Conservation (phyloP, 2,329 filamentous ascomycete genomes). For the Calcarisporium arbuscula region DNA sequence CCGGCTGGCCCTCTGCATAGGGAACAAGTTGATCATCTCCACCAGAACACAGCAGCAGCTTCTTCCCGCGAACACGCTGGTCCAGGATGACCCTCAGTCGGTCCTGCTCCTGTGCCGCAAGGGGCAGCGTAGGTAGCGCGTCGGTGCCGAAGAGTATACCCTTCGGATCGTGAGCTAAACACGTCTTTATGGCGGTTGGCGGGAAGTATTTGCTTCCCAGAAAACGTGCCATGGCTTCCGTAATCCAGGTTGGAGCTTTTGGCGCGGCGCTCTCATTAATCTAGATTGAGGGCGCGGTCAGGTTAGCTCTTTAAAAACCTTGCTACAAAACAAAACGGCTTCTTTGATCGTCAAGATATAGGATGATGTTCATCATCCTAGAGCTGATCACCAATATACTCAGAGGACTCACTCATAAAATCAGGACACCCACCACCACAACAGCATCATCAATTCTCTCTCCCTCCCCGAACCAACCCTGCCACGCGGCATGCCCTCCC, state of each 20-base stretch:
- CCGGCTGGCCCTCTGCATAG: conserved; percentile 52
- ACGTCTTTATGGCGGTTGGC: conserved; percentile 53
- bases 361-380: no score
- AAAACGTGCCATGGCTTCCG: conserved; percentile 57
- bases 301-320: not conserved
- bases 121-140: conserved; percentile 23
- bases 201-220: conserved; percentile 77
- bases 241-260: conserved; percentile 52
- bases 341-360: not conserved
- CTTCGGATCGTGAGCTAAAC: conserved; percentile 67
- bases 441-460: conserved; percentile 72
- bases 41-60: conserved; percentile 58
- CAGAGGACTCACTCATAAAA: conserved; percentile 61
- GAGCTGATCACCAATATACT: no score
- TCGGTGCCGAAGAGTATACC: conserved; percentile 59
- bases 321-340: not conserved
- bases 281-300: conserved; percentile 26
- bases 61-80: conserved; percentile 51
- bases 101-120: conserved; percentile 31
- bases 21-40: conserved; percentile 67
- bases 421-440: conserved; percentile 82
- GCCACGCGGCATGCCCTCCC: conserved; percentile 85
- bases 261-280: conserved; percentile 74
- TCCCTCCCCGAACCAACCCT: conserved; percentile 71
- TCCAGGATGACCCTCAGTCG: conserved; percentile 41